Conservation (phyloP, 768 basidiomycete genomes). For the Lentinula detonsa region DNA sequence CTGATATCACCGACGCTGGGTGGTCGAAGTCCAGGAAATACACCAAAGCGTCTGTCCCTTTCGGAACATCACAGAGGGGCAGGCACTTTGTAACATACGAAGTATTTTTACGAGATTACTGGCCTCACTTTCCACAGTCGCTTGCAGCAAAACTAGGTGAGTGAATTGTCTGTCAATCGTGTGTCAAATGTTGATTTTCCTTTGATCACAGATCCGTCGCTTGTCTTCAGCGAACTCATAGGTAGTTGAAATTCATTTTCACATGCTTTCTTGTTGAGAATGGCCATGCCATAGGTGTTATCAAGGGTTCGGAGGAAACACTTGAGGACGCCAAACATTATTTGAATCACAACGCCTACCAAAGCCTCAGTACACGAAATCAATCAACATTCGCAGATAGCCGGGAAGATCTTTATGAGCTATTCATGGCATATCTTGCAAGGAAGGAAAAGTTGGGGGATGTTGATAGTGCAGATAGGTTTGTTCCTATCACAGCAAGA, state of each 20-base stretch:
- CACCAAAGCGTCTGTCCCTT: not conserved
- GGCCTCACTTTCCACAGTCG: slow-evolving; percentile 50
- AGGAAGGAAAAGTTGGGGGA: slow-evolving; percentile 36
- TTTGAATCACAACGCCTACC: slow-evolving; percentile 40
- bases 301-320: slow-evolving; percentile 62
- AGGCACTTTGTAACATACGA: slow-evolving; percentile 34
- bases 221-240: slow-evolving; percentile 62
- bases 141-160: slow-evolving; percentile 50
- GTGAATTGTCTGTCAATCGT: slow-evolving; percentile 6
- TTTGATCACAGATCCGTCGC: slow-evolving; percentile 41
- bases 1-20: slow-evolving; percentile 24
- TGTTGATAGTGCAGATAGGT: slow-evolving; percentile 60
- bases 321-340: slow-evolving; percentile 25
- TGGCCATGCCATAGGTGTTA: slow-evolving; percentile 36
- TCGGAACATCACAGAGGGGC: slow-evolving; percentile 4
- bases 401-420: slow-evolving; percentile 39
- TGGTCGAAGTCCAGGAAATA: not conserved
- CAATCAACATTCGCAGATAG: slow-evolving; percentile 50
- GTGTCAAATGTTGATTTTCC: not conserved
- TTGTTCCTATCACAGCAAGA: not conserved
- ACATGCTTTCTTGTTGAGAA: not conserved
- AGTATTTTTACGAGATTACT: slow-evolving; percentile 45
- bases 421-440: slow-evolving; percentile 48
- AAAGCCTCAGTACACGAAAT: slow-evolving; percentile 40
- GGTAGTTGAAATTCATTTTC: slow-evolving; percentile 28